phyloP scores from a whole-genome alignment of 2,329 filamentous ascomycete species.

The Diplodia corticola region DNA sequence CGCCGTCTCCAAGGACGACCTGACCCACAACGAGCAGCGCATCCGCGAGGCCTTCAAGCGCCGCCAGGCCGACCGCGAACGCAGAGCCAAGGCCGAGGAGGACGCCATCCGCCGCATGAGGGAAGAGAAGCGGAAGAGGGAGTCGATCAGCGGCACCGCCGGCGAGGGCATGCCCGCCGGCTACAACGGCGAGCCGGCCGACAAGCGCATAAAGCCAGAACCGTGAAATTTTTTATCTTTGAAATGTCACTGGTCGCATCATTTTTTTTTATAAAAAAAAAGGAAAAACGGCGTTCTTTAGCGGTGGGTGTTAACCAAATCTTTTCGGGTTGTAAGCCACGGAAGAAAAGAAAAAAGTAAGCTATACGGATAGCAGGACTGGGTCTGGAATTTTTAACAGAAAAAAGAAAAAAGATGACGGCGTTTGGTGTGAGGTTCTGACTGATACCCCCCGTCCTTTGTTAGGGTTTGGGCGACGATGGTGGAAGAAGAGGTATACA shows the following conservation, averaged over 20 bases:
- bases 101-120: conserved; percentile 24
- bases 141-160: conserved; percentile 5
- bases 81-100: conserved; percentile 24
- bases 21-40: conserved; percentile 66
- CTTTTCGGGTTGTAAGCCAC: background rate
- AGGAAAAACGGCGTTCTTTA: conserved; percentile 1
- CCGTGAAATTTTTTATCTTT: background rate
- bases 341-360: background rate
- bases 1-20: conserved; percentile 77
- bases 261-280: too few relatives aligned
- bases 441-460: conserved; percentile 18
- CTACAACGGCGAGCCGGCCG: conserved; percentile 13
- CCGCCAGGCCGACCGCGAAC: conserved; percentile 44
- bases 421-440: conserved; percentile 13
- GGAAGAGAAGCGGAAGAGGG: conserved; percentile 27
- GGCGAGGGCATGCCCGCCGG: background rate
- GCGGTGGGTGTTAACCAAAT: background rate
- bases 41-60: conserved; percentile 83
- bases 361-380: background rate
- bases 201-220: conserved; percentile 18
- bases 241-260: too few relatives aligned
- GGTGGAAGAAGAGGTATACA: background rate
- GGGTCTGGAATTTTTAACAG: background rate
- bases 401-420: background rate
- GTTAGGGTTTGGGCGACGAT: background rate